Percentiles rank a stretch among this genome's conserved stretches.
These are phyloP conservation scores for Sisymbrium irio DNA, from an alignment of 345 rosid genomes.

Conservation along the genomic window DNA sequence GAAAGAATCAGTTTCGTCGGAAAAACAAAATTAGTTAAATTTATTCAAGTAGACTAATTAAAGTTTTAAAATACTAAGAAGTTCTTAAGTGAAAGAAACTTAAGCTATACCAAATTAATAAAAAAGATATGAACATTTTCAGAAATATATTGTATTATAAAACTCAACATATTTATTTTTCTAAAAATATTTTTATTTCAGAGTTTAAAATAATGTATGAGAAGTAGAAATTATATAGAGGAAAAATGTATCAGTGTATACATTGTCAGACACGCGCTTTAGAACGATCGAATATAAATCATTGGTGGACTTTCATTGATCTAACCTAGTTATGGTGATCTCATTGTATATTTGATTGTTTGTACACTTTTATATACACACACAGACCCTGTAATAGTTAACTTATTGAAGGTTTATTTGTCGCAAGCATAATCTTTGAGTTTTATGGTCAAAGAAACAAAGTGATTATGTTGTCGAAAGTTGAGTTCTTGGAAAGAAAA, in stretches of 20 bases:
- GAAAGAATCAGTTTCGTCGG: background rate
- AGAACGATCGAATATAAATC: background rate
- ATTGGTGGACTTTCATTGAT: background rate
- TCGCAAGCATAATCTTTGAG: background rate
- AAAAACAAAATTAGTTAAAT: background rate
- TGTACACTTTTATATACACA: background rate
- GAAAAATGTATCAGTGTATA: background rate
- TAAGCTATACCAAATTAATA: background rate
- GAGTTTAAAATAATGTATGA: background rate
- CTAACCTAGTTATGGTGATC: background rate
- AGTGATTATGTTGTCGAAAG: background rate
- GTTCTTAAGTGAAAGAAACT: background rate
- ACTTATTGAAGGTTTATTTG: background rate
- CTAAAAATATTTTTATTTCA: background rate
- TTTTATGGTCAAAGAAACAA: background rate
- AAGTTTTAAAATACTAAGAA: background rate
- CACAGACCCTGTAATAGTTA: background rate
- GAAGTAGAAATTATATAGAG: background rate
- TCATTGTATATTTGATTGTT: background rate
- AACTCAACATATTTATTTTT: background rate
- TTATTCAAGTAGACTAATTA: background rate
- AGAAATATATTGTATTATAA: background rate
- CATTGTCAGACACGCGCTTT: background rate
- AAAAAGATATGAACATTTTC: background rate
- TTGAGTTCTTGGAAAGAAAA: background rate